These are phyloP conservation scores for Aureobasidium melanogenum DNA, from an alignment of 2,329 filamentous ascomycete species.

Conservation along the genomic window DNA sequence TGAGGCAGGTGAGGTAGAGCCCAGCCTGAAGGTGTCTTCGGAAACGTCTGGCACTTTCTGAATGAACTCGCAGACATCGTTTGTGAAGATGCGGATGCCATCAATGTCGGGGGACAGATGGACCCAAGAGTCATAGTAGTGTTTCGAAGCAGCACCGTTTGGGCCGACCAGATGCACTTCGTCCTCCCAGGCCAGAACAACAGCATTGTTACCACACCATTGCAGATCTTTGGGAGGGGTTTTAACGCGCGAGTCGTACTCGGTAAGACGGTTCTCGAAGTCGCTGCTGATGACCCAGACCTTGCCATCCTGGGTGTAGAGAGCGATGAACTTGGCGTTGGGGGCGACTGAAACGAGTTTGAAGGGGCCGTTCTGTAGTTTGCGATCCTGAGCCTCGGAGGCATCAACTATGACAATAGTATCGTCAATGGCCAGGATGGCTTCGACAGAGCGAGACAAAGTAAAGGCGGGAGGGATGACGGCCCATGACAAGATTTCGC, in stretches of 20 bases:
- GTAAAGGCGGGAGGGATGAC: slow-evolving; percentile 82
- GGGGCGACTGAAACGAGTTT: slow-evolving; percentile 84
- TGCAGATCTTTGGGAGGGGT: slow-evolving; percentile 80
- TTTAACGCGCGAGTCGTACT: slow-evolving; percentile 81
- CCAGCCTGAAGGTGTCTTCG: slow-evolving; percentile 80
- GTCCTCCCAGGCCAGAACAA: slow-evolving; percentile 93
- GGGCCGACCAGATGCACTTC: slow-evolving; percentile 91
- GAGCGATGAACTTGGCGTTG: slow-evolving; percentile 76
- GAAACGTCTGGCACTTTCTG: slow-evolving; percentile 67
- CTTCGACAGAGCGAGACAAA: slow-evolving; percentile 86
- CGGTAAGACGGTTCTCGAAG: slow-evolving; percentile 84
- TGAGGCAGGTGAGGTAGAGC: slow-evolving; percentile 79
- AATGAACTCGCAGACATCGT: slow-evolving; percentile 94
- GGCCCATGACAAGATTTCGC: slow-evolving; percentile 77
- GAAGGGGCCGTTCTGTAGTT: slow-evolving; percentile 87
- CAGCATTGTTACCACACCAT: slow-evolving; percentile 94
- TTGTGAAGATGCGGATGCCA: slow-evolving; percentile 82
- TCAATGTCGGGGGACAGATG: slow-evolving; percentile 83
- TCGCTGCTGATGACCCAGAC: slow-evolving; percentile 92
- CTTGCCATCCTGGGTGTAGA: slow-evolving; percentile 78
- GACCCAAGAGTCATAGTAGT: slow-evolving; percentile 81
- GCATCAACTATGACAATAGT: slow-evolving; percentile 84
- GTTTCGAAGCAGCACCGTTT: slow-evolving; percentile 61
- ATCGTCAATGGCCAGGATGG: slow-evolving; percentile 72
- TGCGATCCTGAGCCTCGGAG: slow-evolving; percentile 81